Base-by-base conservation (phyloP, 2,329 filamentous ascomycete genomes). In the Elsinoe ampelina region DNA sequence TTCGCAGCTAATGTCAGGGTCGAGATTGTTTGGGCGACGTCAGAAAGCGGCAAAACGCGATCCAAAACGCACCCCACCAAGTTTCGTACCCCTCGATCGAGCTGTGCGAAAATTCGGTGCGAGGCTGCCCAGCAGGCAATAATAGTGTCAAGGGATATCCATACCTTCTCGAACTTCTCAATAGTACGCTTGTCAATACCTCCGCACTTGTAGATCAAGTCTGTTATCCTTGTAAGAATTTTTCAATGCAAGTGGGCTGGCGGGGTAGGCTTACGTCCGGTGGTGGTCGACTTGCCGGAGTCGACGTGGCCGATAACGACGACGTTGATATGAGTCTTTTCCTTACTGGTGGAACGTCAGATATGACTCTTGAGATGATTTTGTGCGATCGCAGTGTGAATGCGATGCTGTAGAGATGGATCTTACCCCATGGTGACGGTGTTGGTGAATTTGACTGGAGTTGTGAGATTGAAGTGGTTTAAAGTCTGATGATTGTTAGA, bases 131-230 rank as follows among this genome's bases (percentile, higher is more conserved):
- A 20, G 17, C 20, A 17, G 7, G 43, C 17, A 10, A 30, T 1
- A n/a, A 41, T 4, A 38, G 43, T 13, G 54, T 39, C 50, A 58
- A 54, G 35, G 55, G 34, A 41, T 32, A 48, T 43, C 41, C 68
- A 63, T 79, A 95, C 90, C 89, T 98, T 98, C 91, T 98, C 93
- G 86, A 98, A 98, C 88, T 98, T 98, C 87, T 98, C 93, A 77
- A 98, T 98, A 79, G 92, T 97, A 90, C 93, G 92, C 85, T 92
- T 90, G 89, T 98, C 93, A 75, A 97, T 98, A 89, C 93, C 93
- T 87, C 93, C 93, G 84, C 93, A 97, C 87, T 98, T 92, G 90
- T 97, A 97, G 88, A 98, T 97, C 85, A 98, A 86, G 83, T 78
- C 75, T 77, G 71, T 92, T 85, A 77, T 85, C 84, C 70, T 78